Base-by-base conservation (phyloP, 768 basidiomycete genomes). In the Fomitopsis serialis region DNA sequence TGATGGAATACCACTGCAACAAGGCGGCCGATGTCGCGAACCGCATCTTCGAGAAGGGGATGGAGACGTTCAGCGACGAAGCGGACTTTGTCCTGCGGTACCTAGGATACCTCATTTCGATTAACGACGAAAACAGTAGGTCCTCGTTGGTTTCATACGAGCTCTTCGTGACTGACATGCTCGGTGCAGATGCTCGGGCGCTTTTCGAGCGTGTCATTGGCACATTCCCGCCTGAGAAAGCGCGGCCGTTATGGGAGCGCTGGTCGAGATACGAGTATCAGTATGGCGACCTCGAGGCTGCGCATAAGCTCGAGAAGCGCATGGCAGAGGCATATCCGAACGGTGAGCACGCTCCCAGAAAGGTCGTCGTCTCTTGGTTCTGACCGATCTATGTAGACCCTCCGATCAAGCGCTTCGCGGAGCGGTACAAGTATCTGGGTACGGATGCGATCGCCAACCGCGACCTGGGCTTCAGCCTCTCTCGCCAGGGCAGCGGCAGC, bases 191-290 rank as follows among this genome's bases (percentile, higher is more conserved):
- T 72, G 97, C 96, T 1, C 84, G 96, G 52, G 96, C 96, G 0
- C 73, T 98, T 24, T 99, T 99, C 65, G 96, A 99, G 66, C 82
- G 90, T 24, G 85, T 91, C 7, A 88, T 96, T 23, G 68, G 77
- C 15, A 86, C 79, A 3, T 92, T 97, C 67, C 70, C 86, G 11
- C 72, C 89, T 8, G 89, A 91, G 43, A 81, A 82, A 40, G 91
- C 92, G 15, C 77, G 89, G 34, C 85, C 89, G 0, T 77, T 98
- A 17, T 99, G 95, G 95, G 93, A 97, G 64, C 82, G 91, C 42
- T 98, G 95, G 97, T 86, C 93, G 3, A 78, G 87, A 52, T 96
- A 96, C 71, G 92, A 97, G 68, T 98, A 94, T 70, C 87, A 91
- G 62, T 98, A 89, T 63, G 92, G 92, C n/a, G 92, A 95, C 68